Evolutionary conservation across 2,329 filamentous ascomycete genomes (phyloP), one percentile per base, ranked within the genome.

Genomic region (Biscogniauxia marginata): DNA sequence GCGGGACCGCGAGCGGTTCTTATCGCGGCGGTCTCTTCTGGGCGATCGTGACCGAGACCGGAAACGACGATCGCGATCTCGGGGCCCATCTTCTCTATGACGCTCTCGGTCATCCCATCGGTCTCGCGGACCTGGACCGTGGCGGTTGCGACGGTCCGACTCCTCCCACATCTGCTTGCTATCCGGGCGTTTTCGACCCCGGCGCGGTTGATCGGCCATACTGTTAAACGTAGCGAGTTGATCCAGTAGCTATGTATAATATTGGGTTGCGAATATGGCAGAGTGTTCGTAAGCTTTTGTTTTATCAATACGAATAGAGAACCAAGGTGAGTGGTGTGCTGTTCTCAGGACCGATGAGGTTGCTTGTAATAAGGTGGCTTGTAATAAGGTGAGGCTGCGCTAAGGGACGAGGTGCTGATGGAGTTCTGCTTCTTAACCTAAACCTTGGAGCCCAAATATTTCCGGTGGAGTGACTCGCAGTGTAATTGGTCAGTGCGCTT

Each of bases 91-190:
- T 49, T 71, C 66, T 50, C 70, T 63, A 51, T 68, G 66, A 18
- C 68, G 63, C 49, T 70, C 69, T 11, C 66, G 64, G 30, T 68
- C 65, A 25, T 69, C 68, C 49, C 64, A 65, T 39, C 63, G 63
- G 51, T 70, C 68, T 60, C 65, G 63, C 24, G 56, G 24, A 23
- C 58, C 58, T 52, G 65, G 57, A 21, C 59, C 58, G 34, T 64
- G 63, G 23, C 73, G 71, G 52, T 71, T 70, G 52, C 72, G 73
- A 18, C 75, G 73, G 53, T 79, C 76, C 9, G 77, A 73, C 45
- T 82, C 79, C 59, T 88, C 85, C 82, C 84, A 84, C 79, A 84
- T 84, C 52, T 82, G 77, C 50, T 80, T 80, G 70, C 80, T 84
- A 63, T 87, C 84, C n/a, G 77, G 77, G 43, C 74, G 72, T 34